Base-by-base conservation (phyloP, 441 rosid species). In the Bruguiera hainesii region DNA sequence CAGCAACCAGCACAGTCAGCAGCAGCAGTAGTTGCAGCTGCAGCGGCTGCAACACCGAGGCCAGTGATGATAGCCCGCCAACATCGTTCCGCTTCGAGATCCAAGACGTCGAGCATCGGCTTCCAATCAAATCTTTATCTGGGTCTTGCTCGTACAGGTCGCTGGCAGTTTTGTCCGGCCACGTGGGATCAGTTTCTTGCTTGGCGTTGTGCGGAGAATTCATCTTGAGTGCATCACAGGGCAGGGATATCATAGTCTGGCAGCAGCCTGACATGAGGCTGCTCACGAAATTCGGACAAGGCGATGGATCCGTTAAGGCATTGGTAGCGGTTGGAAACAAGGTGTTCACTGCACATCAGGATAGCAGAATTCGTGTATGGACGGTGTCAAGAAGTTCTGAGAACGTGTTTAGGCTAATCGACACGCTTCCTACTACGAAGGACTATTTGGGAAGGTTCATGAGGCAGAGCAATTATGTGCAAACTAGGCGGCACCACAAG, bases 321-420 rank as follows among this genome's bases (percentile, higher is more conserved):
- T 52, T 93, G 1, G 82, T 90, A 6, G 80, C 96, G 7, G 85
- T 85, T 1, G 89, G 94, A 2, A 86, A 81, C 61, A 87, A 77
- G 66, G 97, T 90, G 4, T 93, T 93, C 66, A 87, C 98, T 2
- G 98, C 94, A 0, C 98, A 93, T 84, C 98, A 93, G 76, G 98
- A 93, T 30, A 81, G 96, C 51, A 87, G 92, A 70, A 93, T 93
- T 66, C 57, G 97, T 60, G 98, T 90, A 0, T 93, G 98, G 98
- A 90, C 89, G 75, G 87, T 93, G 10, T 85, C 98, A 25, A 72
- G 95, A 46, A 87, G 81, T 68, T 87, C 97, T 0, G 98, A 93
- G 78, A 90, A 90, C 28, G 87, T 89, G 59, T 93, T 93, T 48
- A 78, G 80, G 75, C 94, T 89, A 7, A 82, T 87, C 1, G 91